A percentile compares a stretch with the other conserved stretches of the same genome.
These are phyloP conservation scores for Cercis canadensis DNA, from an alignment of 306 rosid species.

Conservation along the genomic window DNA sequence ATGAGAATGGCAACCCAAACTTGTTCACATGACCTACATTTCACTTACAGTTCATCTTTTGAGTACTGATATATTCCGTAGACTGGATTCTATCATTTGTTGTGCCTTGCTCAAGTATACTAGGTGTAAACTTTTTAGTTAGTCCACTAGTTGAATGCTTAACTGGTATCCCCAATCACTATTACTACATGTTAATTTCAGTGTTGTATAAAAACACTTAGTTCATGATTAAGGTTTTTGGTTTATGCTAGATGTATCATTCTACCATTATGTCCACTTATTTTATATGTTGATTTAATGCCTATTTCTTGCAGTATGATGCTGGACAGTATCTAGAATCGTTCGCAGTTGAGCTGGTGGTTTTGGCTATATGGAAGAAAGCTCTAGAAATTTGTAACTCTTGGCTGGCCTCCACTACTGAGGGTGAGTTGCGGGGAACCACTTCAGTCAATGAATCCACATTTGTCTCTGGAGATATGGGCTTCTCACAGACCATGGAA, in stretches of 20 bases:
- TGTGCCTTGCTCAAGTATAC: neutral
- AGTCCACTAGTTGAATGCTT: constrained; percentile 1
- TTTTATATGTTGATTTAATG: constrained; percentile 22
- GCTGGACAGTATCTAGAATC: constrained; percentile 67
- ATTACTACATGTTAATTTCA: constrained; percentile 1
- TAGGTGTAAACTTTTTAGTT: neutral
- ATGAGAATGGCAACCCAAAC: neutral
- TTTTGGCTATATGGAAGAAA: constrained; percentile 91
- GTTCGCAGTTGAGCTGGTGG: constrained; percentile 79
- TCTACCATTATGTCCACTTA: neutral
- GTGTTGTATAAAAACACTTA: constrained; percentile 6
- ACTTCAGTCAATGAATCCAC: constrained; percentile 48
- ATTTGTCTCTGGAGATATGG: constrained; percentile 31
- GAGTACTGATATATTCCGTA: neutral
- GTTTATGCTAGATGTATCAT: neutral
- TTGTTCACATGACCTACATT: neutral
- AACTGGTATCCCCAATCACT: constrained; percentile 3
- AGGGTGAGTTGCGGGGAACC: constrained; percentile 45
- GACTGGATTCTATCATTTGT: neutral
- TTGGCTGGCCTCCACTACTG: constrained; percentile 53
- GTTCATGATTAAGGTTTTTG: constrained; percentile 4
- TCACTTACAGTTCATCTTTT: neutral
- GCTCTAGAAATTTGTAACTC: constrained; percentile 63
- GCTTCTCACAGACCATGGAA: constrained; percentile 42
- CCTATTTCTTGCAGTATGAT: constrained; percentile 60